Evolutionary conservation across 1,139 yeast species (phyloP).

Genomic region (Candida sp.): DNA sequence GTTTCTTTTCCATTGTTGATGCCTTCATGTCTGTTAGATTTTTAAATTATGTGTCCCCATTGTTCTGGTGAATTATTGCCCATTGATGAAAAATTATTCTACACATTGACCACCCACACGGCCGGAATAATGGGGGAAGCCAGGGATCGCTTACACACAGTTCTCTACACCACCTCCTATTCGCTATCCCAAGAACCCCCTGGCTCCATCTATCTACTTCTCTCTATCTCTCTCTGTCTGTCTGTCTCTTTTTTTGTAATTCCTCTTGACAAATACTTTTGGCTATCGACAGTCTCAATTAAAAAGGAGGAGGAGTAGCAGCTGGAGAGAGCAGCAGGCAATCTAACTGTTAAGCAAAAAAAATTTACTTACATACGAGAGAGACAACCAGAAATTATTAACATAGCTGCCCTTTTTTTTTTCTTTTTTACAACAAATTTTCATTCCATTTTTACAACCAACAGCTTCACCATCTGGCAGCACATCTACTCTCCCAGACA

Average conservation of each 20-base stretch:
- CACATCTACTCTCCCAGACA: not conserved
- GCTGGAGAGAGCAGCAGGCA: not conserved
- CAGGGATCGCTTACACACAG: not conserved
- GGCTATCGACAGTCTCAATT: not conserved
- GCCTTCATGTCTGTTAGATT: not conserved
- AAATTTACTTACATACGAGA: not conserved
- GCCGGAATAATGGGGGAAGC: no score
- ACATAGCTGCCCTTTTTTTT: not conserved
- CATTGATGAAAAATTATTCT: not conserved
- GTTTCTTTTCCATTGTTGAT: not conserved
- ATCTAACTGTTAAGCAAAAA: not conserved
- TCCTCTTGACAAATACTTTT: not conserved
- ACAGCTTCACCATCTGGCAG: not conserved
- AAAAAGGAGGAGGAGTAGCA: not conserved
- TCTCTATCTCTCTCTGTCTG: not conserved
- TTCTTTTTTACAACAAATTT: not conserved
- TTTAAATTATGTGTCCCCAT: not conserved
- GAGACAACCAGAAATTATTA: not conserved
- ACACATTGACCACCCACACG: not conserved
- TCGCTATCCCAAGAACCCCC: not conserved
- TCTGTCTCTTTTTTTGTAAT: not conserved
- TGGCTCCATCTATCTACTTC: not conserved
- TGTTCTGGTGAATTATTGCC: no score
- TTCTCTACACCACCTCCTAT: not conserved
- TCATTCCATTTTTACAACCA: constrained; percentile 2